Percentiles rank a stretch among this genome's conserved stretches.
phyloP scores from a whole-genome alignment of 2,329 filamentous ascomycete species.

The Aspergillus sp. region DNA sequence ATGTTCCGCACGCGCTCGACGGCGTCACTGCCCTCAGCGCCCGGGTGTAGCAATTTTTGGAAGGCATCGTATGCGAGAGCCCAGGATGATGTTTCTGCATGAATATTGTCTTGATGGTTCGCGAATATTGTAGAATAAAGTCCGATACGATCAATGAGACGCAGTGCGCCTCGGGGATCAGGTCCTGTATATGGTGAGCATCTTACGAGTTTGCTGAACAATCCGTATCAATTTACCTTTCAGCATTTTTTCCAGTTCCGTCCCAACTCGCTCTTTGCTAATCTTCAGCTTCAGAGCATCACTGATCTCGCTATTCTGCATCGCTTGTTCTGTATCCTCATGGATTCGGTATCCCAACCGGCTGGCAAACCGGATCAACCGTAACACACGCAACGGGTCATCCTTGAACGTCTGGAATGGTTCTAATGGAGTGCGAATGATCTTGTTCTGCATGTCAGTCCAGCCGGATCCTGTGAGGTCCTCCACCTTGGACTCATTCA shows the following conservation, averaged over 20 bases:
- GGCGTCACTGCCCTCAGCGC: conserved; percentile 31
- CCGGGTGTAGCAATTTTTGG: conserved; percentile 38
- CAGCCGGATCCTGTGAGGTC: conserved; percentile 74
- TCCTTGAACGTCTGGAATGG: conserved; percentile 91
- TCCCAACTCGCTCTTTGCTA: conserved; percentile 78
- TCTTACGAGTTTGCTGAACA: neutral
- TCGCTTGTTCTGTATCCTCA: conserved; percentile 58
- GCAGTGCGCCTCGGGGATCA: conserved; percentile 32
- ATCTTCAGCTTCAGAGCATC: conserved; percentile 79
- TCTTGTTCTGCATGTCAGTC: conserved; percentile 61
- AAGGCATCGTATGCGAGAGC: conserved; percentile 58
- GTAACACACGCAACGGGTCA: conserved; percentile 79
- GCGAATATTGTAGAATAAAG: conserved; percentile 38
- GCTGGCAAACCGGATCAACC: conserved; percentile 84
- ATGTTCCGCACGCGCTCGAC: conserved; percentile 31
- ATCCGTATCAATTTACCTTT: conserved; percentile 48
- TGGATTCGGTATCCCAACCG: conserved; percentile 76
- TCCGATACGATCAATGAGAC: conserved; percentile 32
- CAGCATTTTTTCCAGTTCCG: conserved; percentile 88
- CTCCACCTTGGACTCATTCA: conserved; percentile 71
- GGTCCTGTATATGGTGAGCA: conserved; percentile 20
- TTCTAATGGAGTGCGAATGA: conserved; percentile 79
- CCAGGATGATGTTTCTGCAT: conserved; percentile 58
- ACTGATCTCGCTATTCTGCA: conserved; percentile 73
- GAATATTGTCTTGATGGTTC: conserved; percentile 41